These are phyloP conservation scores for Aspergillus ochraceoroseus DNA, from an alignment of 2,329 filamentous ascomycete genomes.

Conservation along the genomic window DNA sequence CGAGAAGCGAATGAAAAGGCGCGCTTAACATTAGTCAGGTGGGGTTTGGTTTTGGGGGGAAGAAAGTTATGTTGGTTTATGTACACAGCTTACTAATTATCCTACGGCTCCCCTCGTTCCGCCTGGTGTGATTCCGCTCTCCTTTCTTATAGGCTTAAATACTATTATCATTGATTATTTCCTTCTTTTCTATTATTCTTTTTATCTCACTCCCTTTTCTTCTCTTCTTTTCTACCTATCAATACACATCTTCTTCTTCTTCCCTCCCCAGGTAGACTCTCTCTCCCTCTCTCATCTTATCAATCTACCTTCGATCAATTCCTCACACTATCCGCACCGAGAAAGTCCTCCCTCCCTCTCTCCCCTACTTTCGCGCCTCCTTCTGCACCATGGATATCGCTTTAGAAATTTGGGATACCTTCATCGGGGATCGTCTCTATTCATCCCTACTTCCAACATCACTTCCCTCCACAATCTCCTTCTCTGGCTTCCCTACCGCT, in stretches of 20 bases:
- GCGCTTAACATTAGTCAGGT: too few species aligned
- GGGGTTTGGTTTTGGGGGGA: too few species aligned
- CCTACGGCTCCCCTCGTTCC: conserved; percentile 30
- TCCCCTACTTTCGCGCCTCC: background rate
- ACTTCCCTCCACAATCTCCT: conserved; percentile 51
- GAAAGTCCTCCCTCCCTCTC: background rate
- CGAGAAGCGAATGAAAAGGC: conserved; percentile 30
- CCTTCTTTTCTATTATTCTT: conserved; percentile 1
- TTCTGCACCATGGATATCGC: conserved; percentile 73
- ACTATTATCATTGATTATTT: too few species aligned
- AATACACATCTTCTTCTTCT: conserved; percentile 1
- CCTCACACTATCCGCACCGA: background rate
- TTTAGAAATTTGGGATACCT: conserved; percentile 78
- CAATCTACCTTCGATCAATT: background rate
- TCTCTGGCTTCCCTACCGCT: conserved; percentile 50
- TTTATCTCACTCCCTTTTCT: conserved; percentile 5
- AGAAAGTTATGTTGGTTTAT: too few species aligned
- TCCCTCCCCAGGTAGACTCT: too few species aligned
- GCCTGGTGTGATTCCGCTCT: conserved; percentile 32
- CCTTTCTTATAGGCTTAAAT: conserved; percentile 13
- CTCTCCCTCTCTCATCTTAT: conserved; percentile 5
- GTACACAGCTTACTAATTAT: too few species aligned
- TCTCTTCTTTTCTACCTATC: background rate
- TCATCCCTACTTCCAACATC: conserved; percentile 62
- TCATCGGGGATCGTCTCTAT: conserved; percentile 74